Evolutionary conservation across 2,329 filamentous ascomycete species (phyloP).

Genomic region (Sclerotinia minor): DNA sequence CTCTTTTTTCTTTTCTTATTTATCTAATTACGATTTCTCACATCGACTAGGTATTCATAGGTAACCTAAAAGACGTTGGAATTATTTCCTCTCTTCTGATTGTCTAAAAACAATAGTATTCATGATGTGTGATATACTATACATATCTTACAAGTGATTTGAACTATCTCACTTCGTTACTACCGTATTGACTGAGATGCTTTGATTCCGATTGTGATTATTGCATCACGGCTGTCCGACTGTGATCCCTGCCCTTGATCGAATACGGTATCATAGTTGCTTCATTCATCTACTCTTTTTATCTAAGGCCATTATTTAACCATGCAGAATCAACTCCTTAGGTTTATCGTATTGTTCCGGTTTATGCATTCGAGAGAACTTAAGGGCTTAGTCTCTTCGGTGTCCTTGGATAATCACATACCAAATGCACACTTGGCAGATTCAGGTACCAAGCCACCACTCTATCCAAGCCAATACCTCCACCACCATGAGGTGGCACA

Average conservation of each 20-base stretch:
- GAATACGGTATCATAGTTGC: background rate
- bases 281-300: background rate
- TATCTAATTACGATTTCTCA: too few relatives aligned
- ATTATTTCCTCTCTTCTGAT: too few relatives aligned
- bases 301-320: background rate
- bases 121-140: too few relatives aligned
- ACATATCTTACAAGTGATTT: too few relatives aligned
- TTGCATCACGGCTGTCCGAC: background rate
- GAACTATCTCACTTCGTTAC: background rate
- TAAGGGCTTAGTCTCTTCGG: constrained; percentile 59
- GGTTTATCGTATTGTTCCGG: background rate
- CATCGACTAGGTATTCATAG: too few relatives aligned
- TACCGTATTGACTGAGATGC: background rate
- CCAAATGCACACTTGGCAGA: constrained; percentile 59
- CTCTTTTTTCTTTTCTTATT: too few relatives aligned
- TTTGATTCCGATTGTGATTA: background rate
- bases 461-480: constrained; percentile 85
- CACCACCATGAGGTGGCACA: constrained; percentile 86
- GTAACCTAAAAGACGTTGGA: too few relatives aligned
- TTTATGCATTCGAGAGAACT: background rate
- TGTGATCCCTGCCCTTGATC: background rate
- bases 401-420: constrained; percentile 59
- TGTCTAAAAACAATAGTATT: too few relatives aligned
- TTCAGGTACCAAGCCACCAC: constrained; percentile 69
- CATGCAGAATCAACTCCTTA: background rate